These are phyloP conservation scores for Monosporascus sp. DNA, from an alignment of 2,329 filamentous ascomycete species.

Conservation along the genomic window DNA sequence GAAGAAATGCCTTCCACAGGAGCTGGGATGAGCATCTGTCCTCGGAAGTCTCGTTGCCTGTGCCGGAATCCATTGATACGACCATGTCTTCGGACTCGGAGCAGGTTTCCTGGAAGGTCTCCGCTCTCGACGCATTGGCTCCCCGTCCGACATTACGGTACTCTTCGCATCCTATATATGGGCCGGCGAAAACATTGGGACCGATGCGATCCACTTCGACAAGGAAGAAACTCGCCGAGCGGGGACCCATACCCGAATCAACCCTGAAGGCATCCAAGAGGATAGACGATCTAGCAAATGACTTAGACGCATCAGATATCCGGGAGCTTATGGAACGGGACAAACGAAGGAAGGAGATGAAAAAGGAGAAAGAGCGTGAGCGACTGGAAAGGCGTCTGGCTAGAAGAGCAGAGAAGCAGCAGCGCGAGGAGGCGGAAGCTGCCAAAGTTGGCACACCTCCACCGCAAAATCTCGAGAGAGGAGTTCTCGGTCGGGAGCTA, in stretches of 20 bases:
- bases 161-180: conserved; percentile 59
- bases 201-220: conserved; percentile 45
- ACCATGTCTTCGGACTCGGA: conserved; percentile 72
- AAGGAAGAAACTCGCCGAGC: conserved; percentile 46
- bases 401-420: conserved; percentile 63
- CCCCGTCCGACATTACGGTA: conserved; percentile 81
- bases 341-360: conserved; percentile 71
- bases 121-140: conserved; percentile 72
- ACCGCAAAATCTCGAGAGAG: conserved; percentile 54
- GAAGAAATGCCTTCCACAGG: conserved; percentile 48
- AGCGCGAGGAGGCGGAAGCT: conserved; percentile 51
- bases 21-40: conserved; percentile 53
- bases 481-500: conserved; percentile 54
- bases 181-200: conserved; percentile 38
- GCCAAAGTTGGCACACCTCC: conserved; percentile 45
- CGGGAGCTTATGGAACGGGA: conserved; percentile 90
- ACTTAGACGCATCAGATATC: conserved; percentile 77
- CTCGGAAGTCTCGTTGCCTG: conserved; percentile 72
- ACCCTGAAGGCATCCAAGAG: conserved; percentile 56
- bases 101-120: conserved; percentile 72
- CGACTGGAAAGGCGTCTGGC: conserved; percentile 61
- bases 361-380: conserved; percentile 63
- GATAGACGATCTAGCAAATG: conserved; percentile 72
- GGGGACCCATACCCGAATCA: conserved; percentile 56
- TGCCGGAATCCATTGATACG: conserved; percentile 70